phyloP scores from a whole-genome alignment of 176 grass and related monocot species.

The Oryza meyeriana region DNA sequence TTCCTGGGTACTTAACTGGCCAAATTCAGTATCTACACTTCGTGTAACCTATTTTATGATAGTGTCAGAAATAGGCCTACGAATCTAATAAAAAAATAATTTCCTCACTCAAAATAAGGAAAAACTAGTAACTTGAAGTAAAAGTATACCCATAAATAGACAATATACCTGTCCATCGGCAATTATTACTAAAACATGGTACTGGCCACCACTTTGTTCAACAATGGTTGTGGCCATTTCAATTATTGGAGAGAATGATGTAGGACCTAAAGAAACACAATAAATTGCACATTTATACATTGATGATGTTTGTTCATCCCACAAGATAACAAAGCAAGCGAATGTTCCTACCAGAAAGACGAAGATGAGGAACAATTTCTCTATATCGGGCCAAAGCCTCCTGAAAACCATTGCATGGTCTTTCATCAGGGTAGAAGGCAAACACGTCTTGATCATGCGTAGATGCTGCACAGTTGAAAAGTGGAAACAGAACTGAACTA shows the following conservation, averaged over 20 bases:
- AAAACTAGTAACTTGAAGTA: background rate
- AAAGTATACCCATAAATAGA: conserved; percentile 14
- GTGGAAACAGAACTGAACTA: conserved; percentile 18
- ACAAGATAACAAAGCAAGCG: conserved; percentile 20
- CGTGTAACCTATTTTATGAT: conserved; percentile 71
- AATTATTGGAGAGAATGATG: conserved; percentile 89
- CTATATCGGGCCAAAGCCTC: conserved; percentile 76
- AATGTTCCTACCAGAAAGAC: conserved; percentile 62
- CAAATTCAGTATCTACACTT: conserved; percentile 77
- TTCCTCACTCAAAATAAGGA: conserved; percentile 5
- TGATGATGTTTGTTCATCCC: background rate
- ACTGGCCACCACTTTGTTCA: conserved; percentile 83
- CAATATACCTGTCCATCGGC: conserved; percentile 81
- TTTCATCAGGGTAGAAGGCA: conserved; percentile 70
- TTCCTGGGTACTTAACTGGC: conserved; percentile 82
- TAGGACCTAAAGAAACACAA: conserved; percentile 62
- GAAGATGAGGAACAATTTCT: conserved; percentile 75
- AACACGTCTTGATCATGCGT: conserved; percentile 94
- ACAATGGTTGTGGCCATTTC: conserved; percentile 95
- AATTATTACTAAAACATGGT: conserved; percentile 93
- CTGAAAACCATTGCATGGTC: conserved; percentile 77
- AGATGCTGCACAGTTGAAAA: conserved; percentile 54
- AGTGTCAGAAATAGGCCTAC: conserved; percentile 10
- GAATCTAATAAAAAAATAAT: background rate
- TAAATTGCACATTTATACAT: conserved; percentile 7